Base-by-base conservation (phyloP, 2,329 filamentous ascomycete species). In the Fusarium penzigii region DNA sequence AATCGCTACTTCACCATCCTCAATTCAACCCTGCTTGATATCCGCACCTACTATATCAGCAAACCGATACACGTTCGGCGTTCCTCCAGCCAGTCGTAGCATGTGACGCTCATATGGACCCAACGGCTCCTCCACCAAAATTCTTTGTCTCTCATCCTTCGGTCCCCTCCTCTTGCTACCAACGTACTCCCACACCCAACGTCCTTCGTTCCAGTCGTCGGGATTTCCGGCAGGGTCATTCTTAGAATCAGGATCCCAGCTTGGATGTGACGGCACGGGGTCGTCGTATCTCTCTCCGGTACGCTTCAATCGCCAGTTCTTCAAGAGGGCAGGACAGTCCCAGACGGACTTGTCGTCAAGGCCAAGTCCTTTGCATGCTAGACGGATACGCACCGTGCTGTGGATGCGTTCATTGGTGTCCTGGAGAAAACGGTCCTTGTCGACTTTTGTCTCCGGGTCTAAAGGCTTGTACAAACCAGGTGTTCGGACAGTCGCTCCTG, bases 341-440 rank as follows among this genome's bases (percentile, higher is more conserved):
- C 80, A 84, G n/a, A 71, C 51, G 1, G 63, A 68, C 20, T 68
- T 64, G 59, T 83, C 80, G 55, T 83, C 74, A 32, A 78, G 68
- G 1, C 75, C 78, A 3, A 80, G 72, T 2, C 80, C 81, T 46
- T 74, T 64, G 53, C 77, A 77, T 2, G 77, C 76, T 13, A 83
- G 72, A 4, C 80, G 75, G n/a, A 81, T 72, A 1, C 81, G 74
- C 2, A 81, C 81, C 2, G 78, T 80, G 54, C 76, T 76, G 62
- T 84, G 81, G 34, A 83, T 75, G 9, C 77, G 74, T 65, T 84
- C 81, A 58, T 82, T 80, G 10, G 81, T 84, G 53, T 79, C 73
- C 46, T 75, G 63, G 25, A 84, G 72, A 51, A 74, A 80, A 9
- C 68, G 66, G 1, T 63, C 57, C 39, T 68, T 67, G 32, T 66